Percentiles rank a stretch among this genome's conserved stretches.
Evolutionary conservation across 2,329 filamentous ascomycete species (phyloP).

Genomic region (Verticillium klebahnii): DNA sequence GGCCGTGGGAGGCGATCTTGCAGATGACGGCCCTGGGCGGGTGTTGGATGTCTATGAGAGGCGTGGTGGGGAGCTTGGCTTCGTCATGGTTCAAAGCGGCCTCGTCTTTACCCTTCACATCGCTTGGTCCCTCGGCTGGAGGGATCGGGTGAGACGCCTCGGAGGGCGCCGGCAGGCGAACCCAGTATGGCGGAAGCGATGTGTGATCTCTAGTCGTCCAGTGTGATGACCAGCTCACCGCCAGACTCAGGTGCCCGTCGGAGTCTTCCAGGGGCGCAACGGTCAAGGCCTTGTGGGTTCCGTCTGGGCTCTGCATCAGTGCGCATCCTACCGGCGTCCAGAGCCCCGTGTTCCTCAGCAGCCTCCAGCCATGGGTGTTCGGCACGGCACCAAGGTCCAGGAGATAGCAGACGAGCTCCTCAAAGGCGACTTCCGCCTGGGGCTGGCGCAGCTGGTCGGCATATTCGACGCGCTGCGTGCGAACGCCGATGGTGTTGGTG

Average conservation of each 20-base stretch:
- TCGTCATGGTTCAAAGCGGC: background rate
- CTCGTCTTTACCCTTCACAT: background rate
- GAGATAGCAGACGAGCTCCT: slow-evolving; percentile 57
- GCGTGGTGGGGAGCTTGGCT: background rate
- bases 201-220: slow-evolving; percentile 49
- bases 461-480: slow-evolving; percentile 60
- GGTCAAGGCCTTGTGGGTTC: slow-evolving; percentile 42
- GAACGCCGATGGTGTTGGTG: slow-evolving; percentile 56
- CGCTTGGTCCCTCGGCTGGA: background rate
- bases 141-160: slow-evolving; percentile 3
- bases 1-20: slow-evolving; percentile 42
- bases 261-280: slow-evolving; percentile 55
- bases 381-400: slow-evolving; percentile 60
- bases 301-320: slow-evolving; percentile 49
- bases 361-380: slow-evolving; percentile 52
- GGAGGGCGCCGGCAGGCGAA: slow-evolving; percentile 35
- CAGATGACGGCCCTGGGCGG: slow-evolving; percentile 33
- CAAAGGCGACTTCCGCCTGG: slow-evolving; percentile 49
- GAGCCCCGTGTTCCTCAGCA: slow-evolving; percentile 51
- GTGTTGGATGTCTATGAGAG: slow-evolving; percentile 5
- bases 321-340: slow-evolving; percentile 58
- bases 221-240: slow-evolving; percentile 48
- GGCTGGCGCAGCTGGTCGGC: slow-evolving; percentile 50
- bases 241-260: slow-evolving; percentile 54
- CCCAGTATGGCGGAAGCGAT: slow-evolving; percentile 57